Evolutionary conservation across 1,139 yeast genomes (phyloP), one percentile per base, ranked within the genome.

Genomic region (Pichia sp.): DNA sequence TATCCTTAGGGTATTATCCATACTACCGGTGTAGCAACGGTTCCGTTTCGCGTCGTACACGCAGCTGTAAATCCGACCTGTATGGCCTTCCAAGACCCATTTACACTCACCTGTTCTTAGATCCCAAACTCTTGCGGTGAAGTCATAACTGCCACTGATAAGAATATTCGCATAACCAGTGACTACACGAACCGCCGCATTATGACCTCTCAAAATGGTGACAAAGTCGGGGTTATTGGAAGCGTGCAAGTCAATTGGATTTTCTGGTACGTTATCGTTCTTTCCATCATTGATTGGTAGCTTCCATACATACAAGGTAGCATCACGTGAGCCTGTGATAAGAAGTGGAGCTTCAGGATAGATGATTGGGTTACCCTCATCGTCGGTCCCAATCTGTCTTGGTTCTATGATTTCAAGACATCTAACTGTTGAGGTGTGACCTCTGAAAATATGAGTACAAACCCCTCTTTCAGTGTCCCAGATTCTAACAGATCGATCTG

Each of bases 91-190:
- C 36, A 93, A 75, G 13, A 87, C 82, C 71, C 84, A 85, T 54
- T 80, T 79, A 68, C 97, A 90, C 53, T 77, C 78, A 50, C 89
- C 89, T 23, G 86, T 82, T 44, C 82, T 78, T 57, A 90, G 76
- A 64, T 88, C 95, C 99, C 99, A 93, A 1, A 93, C 96, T 59
- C 97, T 78, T 6, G 92, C 90, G 0, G 90, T 87, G 51, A 87
- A 81, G 70, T 93, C 99, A 67, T 93, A 93, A 3, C 96, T 87
- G 0, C 97, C 98, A 40, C 95, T 87, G 2, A 93, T 84, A 36
- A 92, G 81, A 8, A 87, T 81, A 64, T 89, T 89, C 1, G 95
- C 97, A 68, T 84, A 76, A 0, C 96, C 97, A 1, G 95, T 80
- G 10, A 93, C 87, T 0, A 97, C 86, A 52, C 99, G 80, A 2